Base-by-base conservation (phyloP, 495 filamentous ascomycete genomes). In the Daldinia childiae region DNA sequence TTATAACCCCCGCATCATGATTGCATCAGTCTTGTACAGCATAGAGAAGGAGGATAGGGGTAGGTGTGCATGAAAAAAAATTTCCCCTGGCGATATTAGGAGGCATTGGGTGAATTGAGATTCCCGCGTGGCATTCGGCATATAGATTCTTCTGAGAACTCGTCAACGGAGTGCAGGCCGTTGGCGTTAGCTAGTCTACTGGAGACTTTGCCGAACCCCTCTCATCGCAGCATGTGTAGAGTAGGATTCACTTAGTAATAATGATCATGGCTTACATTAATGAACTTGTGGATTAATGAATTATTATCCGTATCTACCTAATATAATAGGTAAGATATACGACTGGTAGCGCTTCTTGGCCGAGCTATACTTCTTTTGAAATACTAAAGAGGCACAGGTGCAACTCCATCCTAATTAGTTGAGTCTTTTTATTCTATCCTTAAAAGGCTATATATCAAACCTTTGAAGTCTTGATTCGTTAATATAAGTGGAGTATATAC, bases 121-220 rank as follows among this genome's bases (percentile, higher is more conserved):
- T 61, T 24, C 24, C 63, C 29, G 26, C 30, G 43, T 50, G 26
- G 61, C 67, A 64, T 71, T 58, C 62, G 67, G 58, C 71, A 74
- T 66, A 62, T 52, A 55, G 58, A 54, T 41, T 61, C 48, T 48
- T 52, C 12, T 9, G 67, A 54, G 39, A 56, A 60, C 64, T 30
- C 67, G 55, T 45, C 67, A 55, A 68, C 41, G 72, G 72, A 74
- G 72, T 74, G 72, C 72, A 74, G 72, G 72, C 72, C 72, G 38
- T 64, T 68, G 72, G 58, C 62, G 66, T 64, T 54, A 60, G 62
- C 41, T 73, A 43, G 41, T 58, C 57, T 61, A 24, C 29, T 52
- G 0, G 58, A 55, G 45, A 45, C 21, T 66, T 60, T 68, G 62
- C 58, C 21, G 17, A 19, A 30, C 41, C 21, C 59, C 56, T n/a